Conservation (phyloP, 768 basidiomycete genomes). For the Fomitopsis serialis region DNA sequence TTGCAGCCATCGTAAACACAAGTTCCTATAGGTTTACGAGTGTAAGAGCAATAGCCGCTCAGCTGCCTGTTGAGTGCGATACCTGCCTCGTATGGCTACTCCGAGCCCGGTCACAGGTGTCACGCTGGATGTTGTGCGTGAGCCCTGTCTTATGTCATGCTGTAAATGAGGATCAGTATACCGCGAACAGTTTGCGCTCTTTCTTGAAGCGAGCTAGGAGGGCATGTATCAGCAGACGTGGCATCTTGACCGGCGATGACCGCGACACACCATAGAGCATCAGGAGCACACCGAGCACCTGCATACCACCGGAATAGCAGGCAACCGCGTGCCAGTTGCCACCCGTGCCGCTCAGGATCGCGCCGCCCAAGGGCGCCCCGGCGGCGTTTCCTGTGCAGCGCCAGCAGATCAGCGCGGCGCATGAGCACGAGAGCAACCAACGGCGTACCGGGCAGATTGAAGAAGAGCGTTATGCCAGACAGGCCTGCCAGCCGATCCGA, state of each 20-base stretch:
- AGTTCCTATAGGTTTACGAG: too few relatives aligned
- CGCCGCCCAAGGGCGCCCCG: conserved; percentile 17
- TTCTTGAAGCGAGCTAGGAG: conserved; percentile 15
- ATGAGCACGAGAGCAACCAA: not conserved
- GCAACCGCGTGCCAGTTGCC: conserved; percentile 17
- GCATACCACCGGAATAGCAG: conserved; percentile 17
- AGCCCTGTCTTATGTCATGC: not conserved
- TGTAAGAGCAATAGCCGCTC: too few relatives aligned
- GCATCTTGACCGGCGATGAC: not conserved
- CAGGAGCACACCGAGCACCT: conserved; percentile 12
- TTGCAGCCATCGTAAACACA: too few relatives aligned
- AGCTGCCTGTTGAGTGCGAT: too few relatives aligned
- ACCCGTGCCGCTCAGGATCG: conserved; percentile 13
- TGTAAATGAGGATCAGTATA: not conserved
- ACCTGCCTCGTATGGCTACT: too few relatives aligned
- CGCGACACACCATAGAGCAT: conserved; percentile 16
- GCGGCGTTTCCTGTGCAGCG: conserved; percentile 12
- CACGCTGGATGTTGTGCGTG: too few relatives aligned
- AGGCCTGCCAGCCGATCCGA: conserved; percentile 16
- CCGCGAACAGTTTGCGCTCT: not conserved
- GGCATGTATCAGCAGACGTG: not conserved
- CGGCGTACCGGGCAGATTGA: conserved; percentile 16
- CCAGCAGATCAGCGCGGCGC: not conserved
- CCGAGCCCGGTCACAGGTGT: too few relatives aligned
- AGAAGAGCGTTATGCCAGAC: conserved; percentile 16